Evolutionary conservation across 768 basidiomycete species (phyloP).

Genomic region (Russula sp.): DNA sequence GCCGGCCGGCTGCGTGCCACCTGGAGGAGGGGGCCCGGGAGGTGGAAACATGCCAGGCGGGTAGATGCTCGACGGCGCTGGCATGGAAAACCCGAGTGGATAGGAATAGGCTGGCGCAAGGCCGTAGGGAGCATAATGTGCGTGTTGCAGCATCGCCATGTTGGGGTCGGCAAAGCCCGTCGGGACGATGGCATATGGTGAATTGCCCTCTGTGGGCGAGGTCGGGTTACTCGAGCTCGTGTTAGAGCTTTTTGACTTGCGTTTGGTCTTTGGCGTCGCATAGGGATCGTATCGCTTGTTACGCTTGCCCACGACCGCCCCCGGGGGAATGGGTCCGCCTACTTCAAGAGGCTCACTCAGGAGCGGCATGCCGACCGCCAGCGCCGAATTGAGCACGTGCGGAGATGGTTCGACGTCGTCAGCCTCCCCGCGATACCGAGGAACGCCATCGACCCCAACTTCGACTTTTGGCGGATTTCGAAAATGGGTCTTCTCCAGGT

Average conservation of each 20-base stretch:
- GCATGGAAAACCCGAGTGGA: constrained; percentile 16
- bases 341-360: constrained; percentile 20
- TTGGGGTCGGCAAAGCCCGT: constrained; percentile 13
- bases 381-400: constrained; percentile 24
- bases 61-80: constrained; percentile 2
- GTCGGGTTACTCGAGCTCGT: constrained; percentile 11
- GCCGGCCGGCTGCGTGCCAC: neutral
- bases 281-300: constrained; percentile 31
- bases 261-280: constrained; percentile 13
- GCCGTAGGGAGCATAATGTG: constrained; percentile 18
- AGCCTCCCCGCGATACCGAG: constrained; percentile 76
- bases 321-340: neutral
- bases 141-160: constrained; percentile 22
- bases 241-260: constrained; percentile 11
- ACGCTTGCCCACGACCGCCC: constrained; percentile 23
- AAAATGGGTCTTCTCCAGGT: constrained; percentile 87
- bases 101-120: constrained; percentile 18
- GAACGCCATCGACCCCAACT: constrained; percentile 72
- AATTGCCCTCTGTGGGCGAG: constrained; percentile 14
- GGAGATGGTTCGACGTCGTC: constrained; percentile 46
- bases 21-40: constrained; percentile 7
- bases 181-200: constrained; percentile 8
- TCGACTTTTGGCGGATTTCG: constrained; percentile 87
- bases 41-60: constrained; percentile 11
- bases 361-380: constrained; percentile 18